Evolutionary conservation across 2,329 filamentous ascomycete genomes (phyloP), one percentile per base, ranked within the genome.

Genomic region (Ceratocystis variospora): DNA sequence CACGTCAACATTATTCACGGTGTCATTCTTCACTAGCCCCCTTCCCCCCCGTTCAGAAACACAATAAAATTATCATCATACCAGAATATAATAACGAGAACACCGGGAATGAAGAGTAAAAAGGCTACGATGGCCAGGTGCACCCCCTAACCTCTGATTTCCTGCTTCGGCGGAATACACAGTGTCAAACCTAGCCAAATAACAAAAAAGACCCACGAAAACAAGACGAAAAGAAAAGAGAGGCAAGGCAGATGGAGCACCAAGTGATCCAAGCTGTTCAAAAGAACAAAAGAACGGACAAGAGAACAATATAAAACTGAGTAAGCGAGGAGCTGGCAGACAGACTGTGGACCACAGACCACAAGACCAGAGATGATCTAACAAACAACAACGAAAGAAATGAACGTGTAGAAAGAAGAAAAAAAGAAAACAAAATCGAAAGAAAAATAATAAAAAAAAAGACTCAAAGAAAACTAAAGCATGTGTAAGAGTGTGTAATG

Each of bases 381-480:
- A 48, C 55, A 37, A 31, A 28, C 33, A 33, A 53, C 37, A 57
- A 48, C 33, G 48, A 7, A 22, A 22, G 46, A 33, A 63, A 41
- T 17, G 28, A n/a, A 55, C 25, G 37, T 22, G n/a, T 19, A 41
- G 44, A 44, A 62, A 53, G 37, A n/a, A 64, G 22, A 61, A 48
- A 65, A 41, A 19, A 22, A 45, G 61, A 63, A 63, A 44, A 46
- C 53, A 37, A 64, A 61, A 10, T 28, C 10, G 46, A 19, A 59
- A 15, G 31, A 17, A 10, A 66, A 31, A 55, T 37, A 61, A 66
- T n/a, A 44, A 59, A 22, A 57, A 45, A 50, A 65, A 25, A 12
- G 37, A 41, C 37, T 41, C 37, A 41, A 41, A 41, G 37, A 41
- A 41, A 41, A 12, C 37, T 41, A 41, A 41, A 10, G 37, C 37